Conservation (phyloP, 1,284 basidiomycete genomes). For the Leucoagaricus sp. region DNA sequence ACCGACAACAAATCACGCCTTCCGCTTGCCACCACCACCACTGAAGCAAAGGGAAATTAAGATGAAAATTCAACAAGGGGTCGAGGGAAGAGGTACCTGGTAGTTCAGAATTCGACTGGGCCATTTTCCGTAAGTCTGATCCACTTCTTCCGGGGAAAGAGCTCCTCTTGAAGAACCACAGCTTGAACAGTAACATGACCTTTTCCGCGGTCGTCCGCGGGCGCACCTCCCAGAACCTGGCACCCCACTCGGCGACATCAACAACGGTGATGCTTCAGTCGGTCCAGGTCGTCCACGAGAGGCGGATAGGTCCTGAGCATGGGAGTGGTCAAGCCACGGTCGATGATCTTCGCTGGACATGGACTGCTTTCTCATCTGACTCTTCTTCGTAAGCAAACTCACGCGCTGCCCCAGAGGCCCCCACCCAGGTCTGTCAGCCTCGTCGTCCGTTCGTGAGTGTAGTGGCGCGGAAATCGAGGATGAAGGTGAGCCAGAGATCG, state of each 20-base stretch:
- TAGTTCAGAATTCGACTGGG: slow-evolving; percentile 53
- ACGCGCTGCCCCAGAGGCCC: slow-evolving; percentile 60
- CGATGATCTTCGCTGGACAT: not conserved
- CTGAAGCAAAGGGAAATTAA: slow-evolving; percentile 33
- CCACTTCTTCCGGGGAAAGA: slow-evolving; percentile 12
- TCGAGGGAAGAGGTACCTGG: slow-evolving; percentile 43
- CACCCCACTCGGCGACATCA: not conserved
- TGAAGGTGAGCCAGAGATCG: slow-evolving; percentile 60
- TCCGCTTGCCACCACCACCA: slow-evolving; percentile 82
- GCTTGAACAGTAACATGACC: not conserved
- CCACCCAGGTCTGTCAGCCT: slow-evolving; percentile 47
- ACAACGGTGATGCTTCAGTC: slow-evolving; percentile 8
- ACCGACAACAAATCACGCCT: slow-evolving; percentile 58
- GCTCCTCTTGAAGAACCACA: not conserved
- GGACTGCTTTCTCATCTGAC: not conserved
- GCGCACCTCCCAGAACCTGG: not conserved
- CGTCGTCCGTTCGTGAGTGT: slow-evolving; percentile 53
- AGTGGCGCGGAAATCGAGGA: slow-evolving; percentile 76
- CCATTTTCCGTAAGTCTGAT: slow-evolving; percentile 17
- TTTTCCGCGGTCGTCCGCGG: slow-evolving; percentile 1
- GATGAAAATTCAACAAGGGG: slow-evolving; percentile 3
- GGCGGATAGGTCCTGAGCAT: not conserved
- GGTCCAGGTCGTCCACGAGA: not conserved
- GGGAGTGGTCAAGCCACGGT: not conserved
- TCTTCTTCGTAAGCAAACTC: slow-evolving; percentile 32